A percentile compares a stretch with the other conserved stretches of the same genome.
Conservation (phyloP, 352 stramenopile genomes). For the Phytophthora meadii region DNA sequence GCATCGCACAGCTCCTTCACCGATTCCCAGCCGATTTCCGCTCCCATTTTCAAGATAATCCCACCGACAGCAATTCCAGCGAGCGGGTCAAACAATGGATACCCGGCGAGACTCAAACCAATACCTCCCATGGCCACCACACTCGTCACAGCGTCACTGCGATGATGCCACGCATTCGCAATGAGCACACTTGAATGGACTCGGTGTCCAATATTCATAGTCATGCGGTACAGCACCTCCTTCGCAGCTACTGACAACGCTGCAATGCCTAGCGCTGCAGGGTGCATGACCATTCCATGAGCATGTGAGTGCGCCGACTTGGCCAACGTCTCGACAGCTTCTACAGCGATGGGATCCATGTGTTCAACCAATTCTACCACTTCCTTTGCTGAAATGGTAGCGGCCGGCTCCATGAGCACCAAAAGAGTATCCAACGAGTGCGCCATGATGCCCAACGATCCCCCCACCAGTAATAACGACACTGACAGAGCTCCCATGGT, state of each 20-base stretch:
- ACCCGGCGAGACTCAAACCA: slow-evolving; percentile 61
- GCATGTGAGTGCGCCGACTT: slow-evolving; percentile 27
- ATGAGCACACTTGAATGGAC: slow-evolving; percentile 94
- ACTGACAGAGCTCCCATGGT: slow-evolving; percentile 72
- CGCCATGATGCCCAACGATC: slow-evolving; percentile 67
- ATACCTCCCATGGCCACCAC: slow-evolving; percentile 78
- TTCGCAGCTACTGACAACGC: slow-evolving; percentile 90
- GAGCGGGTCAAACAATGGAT: slow-evolving; percentile 73
- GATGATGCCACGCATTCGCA: slow-evolving; percentile 96
- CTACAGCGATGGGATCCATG: slow-evolving; percentile 38
- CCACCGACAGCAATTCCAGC: slow-evolving; percentile 75
- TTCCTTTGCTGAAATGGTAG: slow-evolving; percentile 29
- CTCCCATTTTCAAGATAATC: slow-evolving; percentile 82
- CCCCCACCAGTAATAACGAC: slow-evolving; percentile 67
- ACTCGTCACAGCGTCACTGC: slow-evolving; percentile 85
- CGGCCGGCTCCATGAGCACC: slow-evolving; percentile 45
- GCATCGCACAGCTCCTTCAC: slow-evolving; percentile 71
- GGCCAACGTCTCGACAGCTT: slow-evolving; percentile 47
- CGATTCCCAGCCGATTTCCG: slow-evolving; percentile 69
- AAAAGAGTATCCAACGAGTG: slow-evolving; percentile 77
- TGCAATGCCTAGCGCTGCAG: slow-evolving; percentile 84
- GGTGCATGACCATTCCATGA: slow-evolving; percentile 52
- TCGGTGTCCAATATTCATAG: slow-evolving; percentile 85
- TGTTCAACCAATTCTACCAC: slow-evolving; percentile 29
- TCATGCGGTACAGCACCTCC: slow-evolving; percentile 93